Evolutionary conservation across 495 filamentous ascomycete genomes (phyloP), one percentile per base, ranked within the genome.

Genomic region (Aspergillus ellipticus): DNA sequence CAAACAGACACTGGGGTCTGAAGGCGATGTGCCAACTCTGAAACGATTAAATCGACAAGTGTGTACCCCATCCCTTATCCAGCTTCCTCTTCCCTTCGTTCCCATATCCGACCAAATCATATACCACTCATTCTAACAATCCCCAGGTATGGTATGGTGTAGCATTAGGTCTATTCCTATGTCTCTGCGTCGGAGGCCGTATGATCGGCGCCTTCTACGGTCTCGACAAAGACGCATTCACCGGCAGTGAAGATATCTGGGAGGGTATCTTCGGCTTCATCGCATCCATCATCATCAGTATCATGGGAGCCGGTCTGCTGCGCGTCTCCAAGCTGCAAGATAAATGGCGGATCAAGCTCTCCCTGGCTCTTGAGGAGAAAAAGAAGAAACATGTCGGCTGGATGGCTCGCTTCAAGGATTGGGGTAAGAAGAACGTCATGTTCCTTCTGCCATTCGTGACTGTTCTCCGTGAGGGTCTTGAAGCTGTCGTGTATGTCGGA

Each of bases 121-220:
- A 37, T 17, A 31, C 5, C n/a, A 9, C 43, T 56, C 20, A 41
- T 29, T 41, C 17, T 33, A 24, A 22, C 15, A 24, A 24, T 31
- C 45, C 26, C 48, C 19, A 89, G 86, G 80, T 93, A 39, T 93
- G 89, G 89, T 58, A 79, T 11, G 90, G 90, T 39, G 80, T 83
- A 13, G 76, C 58, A 15, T 16, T 80, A 1, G 90, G 90, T 33
- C 64, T 92, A 10, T 54, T 84, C 6, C 69, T 92, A 49, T 90
- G 87, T 65, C 61, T 92, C 28, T 66, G 80, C 53, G 76, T 92
- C 59, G 88, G 86, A 53, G 85, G 70, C 17, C 89, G 80, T 52
- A 72, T 96, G 66, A 92, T 94, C 60, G 90, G 86, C 31, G 83
- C 81, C 53, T 96, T 96, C 69, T 96, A 96, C 67, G 81, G 80